Evolutionary conservation across 208 protist genomes (phyloP).

Genomic region (Porcisia hertigi): DNA sequence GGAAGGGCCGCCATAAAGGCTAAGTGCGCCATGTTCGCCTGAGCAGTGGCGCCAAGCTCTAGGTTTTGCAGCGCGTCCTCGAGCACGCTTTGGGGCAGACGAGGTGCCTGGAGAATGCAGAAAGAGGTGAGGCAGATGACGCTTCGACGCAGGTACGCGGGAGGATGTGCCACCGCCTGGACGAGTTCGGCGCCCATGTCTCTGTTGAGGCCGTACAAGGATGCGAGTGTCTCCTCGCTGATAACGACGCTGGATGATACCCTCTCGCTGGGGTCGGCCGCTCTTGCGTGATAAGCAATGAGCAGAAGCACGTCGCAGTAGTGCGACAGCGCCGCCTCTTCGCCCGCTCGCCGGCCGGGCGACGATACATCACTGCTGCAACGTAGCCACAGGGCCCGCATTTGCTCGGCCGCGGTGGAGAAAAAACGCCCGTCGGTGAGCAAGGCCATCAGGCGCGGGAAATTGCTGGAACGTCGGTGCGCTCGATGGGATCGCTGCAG

Average conservation of each 20-base stretch:
- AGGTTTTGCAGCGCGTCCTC: constrained; percentile 20
- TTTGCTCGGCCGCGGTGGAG: constrained; percentile 5
- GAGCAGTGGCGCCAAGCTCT: constrained; percentile 1
- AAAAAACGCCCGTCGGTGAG: constrained; percentile 20
- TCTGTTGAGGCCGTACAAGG: constrained; percentile 26
- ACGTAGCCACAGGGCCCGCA: constrained; percentile 16
- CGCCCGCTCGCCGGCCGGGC: background rate
- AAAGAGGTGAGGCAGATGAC: constrained; percentile 25
- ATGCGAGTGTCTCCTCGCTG: background rate
- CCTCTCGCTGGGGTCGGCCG: background rate
- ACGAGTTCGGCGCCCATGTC: constrained; percentile 17
- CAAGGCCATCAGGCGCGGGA: constrained; percentile 8
- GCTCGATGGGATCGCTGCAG: constrained; percentile 11
- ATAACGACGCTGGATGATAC: background rate
- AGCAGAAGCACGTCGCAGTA: constrained; percentile 33
- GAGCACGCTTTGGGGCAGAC: constrained; percentile 4
- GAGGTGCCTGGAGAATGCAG: constrained; percentile 16
- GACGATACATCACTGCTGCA: background rate
- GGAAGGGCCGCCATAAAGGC: constrained; percentile 29
- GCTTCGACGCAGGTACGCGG: constrained; percentile 10
- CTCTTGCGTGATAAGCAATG: constrained; percentile 10
- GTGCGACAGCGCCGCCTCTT: constrained; percentile 14
- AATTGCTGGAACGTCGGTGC: constrained; percentile 10
- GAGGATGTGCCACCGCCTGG: background rate
- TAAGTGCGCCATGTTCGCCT: constrained; percentile 31